phyloP scores from a whole-genome alignment of 352 stramenopile genomes.

The Pythium inflatum region DNA sequence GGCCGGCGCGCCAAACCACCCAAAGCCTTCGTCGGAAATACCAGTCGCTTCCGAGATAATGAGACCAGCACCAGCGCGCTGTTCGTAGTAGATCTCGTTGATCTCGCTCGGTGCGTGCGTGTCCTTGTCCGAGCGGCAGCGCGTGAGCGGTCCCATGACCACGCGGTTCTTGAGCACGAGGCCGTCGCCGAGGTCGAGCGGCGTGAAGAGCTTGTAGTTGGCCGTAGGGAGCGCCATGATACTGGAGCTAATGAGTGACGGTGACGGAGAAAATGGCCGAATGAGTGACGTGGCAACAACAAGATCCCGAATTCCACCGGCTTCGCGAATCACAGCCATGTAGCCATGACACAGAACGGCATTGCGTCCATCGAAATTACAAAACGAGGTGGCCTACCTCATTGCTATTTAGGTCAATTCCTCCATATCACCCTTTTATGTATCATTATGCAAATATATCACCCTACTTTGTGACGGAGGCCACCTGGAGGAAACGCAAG shows the following conservation, averaged over 20 bases:
- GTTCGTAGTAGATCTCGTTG: conserved; percentile 13
- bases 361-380: too few species aligned
- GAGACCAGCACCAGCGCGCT: conserved; percentile 34
- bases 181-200: neutral
- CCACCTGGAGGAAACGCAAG: too few species aligned
- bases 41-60: conserved; percentile 38
- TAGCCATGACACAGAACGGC: too few species aligned
- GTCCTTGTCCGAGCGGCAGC: conserved; percentile 1
- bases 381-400: too few species aligned
- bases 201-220: conserved; percentile 34
- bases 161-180: conserved; percentile 38
- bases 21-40: conserved; percentile 13
- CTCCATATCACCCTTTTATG: too few species aligned
- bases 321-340: too few species aligned
- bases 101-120: neutral
- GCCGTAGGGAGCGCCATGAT: neutral
- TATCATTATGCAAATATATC: too few species aligned
- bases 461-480: too few species aligned
- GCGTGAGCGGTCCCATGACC: conserved; percentile 43
- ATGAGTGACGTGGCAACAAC: too few species aligned
- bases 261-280: neutral
- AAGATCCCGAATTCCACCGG: too few species aligned
- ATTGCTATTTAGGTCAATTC: too few species aligned
- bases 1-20: conserved; percentile 32
- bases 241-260: neutral